Percentiles rank a stretch among this genome's conserved stretches.
phyloP scores from a whole-genome alignment of 306 rosid species.

The Sesbania bispinosa region DNA sequence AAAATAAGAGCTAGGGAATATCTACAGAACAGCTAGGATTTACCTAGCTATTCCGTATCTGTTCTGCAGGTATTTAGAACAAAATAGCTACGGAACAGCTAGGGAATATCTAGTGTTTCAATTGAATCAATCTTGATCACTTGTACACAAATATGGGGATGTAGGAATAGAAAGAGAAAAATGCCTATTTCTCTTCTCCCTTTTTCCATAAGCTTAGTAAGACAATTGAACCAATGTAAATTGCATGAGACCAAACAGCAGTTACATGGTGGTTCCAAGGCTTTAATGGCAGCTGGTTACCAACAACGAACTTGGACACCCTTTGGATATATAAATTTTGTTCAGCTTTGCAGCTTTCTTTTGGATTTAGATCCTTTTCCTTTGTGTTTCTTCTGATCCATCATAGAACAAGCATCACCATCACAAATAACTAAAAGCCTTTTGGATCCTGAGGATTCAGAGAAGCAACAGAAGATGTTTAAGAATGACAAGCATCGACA shows the following conservation, averaged over 20 bases:
- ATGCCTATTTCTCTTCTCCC: background rate
- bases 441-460: background rate
- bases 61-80: too few relatives aligned
- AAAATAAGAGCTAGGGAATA: background rate
- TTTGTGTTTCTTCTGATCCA: background rate
- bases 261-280: background rate
- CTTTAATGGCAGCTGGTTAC: background rate
- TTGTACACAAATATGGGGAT: background rate
- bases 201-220: background rate
- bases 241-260: background rate
- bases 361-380: background rate
- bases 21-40: too few relatives aligned
- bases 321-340: background rate
- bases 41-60: too few relatives aligned
- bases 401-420: background rate
- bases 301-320: background rate
- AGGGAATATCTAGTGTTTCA: too few relatives aligned
- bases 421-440: background rate
- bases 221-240: background rate
- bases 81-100: too few relatives aligned
- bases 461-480: background rate
- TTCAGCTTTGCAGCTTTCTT: background rate
- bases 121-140: background rate
- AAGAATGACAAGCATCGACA: background rate
- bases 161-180: background rate